Evolutionary conservation across 345 rosid species (phyloP).

Genomic region (Gossypium ekmanianum): DNA sequence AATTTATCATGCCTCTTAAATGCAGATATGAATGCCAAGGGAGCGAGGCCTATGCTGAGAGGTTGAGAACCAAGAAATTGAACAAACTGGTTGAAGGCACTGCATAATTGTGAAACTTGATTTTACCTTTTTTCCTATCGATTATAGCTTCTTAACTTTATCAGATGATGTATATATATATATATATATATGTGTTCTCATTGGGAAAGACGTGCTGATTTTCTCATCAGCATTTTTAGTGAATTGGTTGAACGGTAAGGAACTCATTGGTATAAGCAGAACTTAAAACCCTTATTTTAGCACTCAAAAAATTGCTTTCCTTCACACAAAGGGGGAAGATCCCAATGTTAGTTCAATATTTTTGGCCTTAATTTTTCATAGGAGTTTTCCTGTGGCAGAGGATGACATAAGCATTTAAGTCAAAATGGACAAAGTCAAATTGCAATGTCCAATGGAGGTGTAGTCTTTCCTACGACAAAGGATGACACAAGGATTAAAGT

Average conservation of each 20-base stretch:
- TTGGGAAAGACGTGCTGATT: conserved; percentile 8
- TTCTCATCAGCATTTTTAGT: neutral
- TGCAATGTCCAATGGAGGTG: neutral
- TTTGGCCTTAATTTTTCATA: no score
- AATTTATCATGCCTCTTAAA: neutral
- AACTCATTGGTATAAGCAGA: no score
- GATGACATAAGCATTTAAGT: no score
- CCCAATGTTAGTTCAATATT: no score
- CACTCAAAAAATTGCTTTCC: no score
- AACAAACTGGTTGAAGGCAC: conserved; percentile 58
- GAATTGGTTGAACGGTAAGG: no score
- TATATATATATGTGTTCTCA: neutral
- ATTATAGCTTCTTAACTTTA: conserved; percentile 5
- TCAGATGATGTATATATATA: neutral
- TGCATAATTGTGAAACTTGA: conserved; percentile 29
- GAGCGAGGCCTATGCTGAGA: conserved; percentile 50
- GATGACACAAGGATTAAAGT: neutral
- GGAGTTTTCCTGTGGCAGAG: no score
- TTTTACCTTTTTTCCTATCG: neutral
- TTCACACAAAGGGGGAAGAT: no score
- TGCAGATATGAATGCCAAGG: conserved; percentile 58
- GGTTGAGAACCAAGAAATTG: conserved; percentile 62
- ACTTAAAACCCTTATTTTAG: no score
- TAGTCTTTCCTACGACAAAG: neutral
- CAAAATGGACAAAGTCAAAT: no score